Percentiles rank a stretch among this genome's conserved stretches.
phyloP scores from a whole-genome alignment of 2,329 filamentous ascomycete species.

The Aspergillus amoenus region DNA sequence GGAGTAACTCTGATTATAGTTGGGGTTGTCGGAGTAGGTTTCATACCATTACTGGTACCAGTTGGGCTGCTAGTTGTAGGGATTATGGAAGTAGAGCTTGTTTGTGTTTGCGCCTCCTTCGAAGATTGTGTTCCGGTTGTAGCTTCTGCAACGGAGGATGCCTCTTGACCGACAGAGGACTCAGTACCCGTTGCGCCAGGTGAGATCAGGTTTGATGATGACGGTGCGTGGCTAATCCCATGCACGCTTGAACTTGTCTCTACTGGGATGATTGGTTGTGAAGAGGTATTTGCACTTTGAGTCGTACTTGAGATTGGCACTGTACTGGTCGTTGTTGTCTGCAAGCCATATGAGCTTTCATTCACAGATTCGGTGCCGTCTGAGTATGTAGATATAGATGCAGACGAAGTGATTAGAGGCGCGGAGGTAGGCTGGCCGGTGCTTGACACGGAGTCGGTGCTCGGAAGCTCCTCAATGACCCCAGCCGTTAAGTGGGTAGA shows the following conservation, averaged over 20 bases:
- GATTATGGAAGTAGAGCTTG: too few species aligned
- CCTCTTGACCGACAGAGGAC: neutral
- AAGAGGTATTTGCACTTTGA: neutral
- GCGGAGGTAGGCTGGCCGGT: neutral
- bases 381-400: neutral
- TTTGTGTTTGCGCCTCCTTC: too few species aligned
- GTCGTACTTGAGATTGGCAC: neutral
- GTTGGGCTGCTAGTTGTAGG: too few species aligned
- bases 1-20: slow-evolving; percentile 9
- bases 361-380: neutral
- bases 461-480: neutral
- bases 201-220: neutral
- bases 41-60: neutral
- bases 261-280: neutral
- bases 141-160: neutral
- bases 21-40: neutral
- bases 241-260: neutral
- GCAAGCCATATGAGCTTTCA: neutral
- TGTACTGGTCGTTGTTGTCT: neutral
- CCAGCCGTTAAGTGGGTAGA: neutral
- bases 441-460: neutral
- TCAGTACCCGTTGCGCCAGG: neutral
- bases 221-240: neutral
- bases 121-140: too few species aligned
- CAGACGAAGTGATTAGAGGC: neutral